Percentiles rank a stretch among this genome's conserved stretches.
Evolutionary conservation across 768 basidiomycete genomes (phyloP).

Genomic region (Pleurotus sapidus): DNA sequence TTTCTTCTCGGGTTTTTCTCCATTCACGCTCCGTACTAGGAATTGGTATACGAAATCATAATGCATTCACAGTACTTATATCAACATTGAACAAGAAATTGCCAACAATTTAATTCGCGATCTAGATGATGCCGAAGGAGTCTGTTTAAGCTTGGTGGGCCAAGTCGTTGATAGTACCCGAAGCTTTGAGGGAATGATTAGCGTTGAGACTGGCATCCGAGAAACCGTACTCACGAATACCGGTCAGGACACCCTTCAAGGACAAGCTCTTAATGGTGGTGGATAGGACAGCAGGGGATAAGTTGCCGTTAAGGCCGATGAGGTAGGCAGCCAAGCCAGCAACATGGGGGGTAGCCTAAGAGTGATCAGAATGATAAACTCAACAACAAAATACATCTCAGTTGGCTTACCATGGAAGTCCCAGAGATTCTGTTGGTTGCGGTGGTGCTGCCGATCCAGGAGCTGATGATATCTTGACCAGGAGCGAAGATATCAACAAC

Average conservation of each 20-base stretch:
- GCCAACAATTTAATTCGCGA: not conserved
- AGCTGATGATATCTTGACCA: conserved; percentile 27
- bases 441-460: conserved; percentile 25
- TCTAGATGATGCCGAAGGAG: not conserved
- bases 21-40: not conserved
- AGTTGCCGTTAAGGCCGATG: conserved; percentile 26
- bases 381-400: not conserved
- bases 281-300: conserved; percentile 25
- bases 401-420: conserved; percentile 22
- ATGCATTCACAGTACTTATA: conserved; percentile 3
- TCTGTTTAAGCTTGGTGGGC: conserved; percentile 18
- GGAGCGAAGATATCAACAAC: conserved; percentile 40
- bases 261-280: conserved; percentile 22
- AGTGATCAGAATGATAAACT: not conserved
- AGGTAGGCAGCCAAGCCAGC: conserved; percentile 38
- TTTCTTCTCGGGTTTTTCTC: not conserved
- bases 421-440: conserved; percentile 22
- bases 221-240: conserved; percentile 24
- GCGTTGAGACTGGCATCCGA: not conserved
- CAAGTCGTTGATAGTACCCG: conserved; percentile 24
- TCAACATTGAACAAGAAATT: not conserved
- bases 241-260: conserved; percentile 25
- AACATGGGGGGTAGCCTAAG: conserved; percentile 35
- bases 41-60: conserved; percentile 3
- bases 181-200: conserved; percentile 12